These are phyloP conservation scores for Erythrophleum fordii DNA, from an alignment of 306 rosid genomes.

Conservation along the genomic window DNA sequence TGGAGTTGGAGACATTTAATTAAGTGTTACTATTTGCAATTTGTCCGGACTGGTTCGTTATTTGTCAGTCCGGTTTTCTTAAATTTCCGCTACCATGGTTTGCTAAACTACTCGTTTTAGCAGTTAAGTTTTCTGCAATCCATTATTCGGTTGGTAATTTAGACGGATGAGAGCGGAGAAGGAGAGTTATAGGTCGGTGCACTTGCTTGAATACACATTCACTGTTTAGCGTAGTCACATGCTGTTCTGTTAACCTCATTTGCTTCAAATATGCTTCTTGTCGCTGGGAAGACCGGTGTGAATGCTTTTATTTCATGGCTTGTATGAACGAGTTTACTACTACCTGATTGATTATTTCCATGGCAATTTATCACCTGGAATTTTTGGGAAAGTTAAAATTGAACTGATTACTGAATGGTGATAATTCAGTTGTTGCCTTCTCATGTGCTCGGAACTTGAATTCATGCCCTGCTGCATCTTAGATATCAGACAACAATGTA, in stretches of 20 bases:
- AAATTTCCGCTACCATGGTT: not conserved
- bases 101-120: not conserved
- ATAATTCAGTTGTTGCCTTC: slow-evolving; percentile 31
- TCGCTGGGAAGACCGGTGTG: not conserved
- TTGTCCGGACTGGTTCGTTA: slow-evolving; percentile 24
- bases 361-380: not conserved
- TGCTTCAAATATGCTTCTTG: not conserved
- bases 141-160: not conserved
- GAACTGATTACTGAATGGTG: not conserved
- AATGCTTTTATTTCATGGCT: not conserved
- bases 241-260: not conserved
- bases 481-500: slow-evolving; percentile 13
- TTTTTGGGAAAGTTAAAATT: not conserved
- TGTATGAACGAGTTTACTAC: not conserved
- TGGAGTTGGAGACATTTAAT: slow-evolving; percentile 26
- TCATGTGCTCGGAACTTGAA: not conserved
- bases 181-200: not conserved
- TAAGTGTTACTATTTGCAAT: slow-evolving; percentile 10
- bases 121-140: not conserved
- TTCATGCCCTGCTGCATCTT: not conserved
- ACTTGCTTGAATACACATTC: slow-evolving; percentile 6
- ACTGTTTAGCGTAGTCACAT: not conserved
- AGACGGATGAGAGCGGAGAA: not conserved
- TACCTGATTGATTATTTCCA: not conserved
- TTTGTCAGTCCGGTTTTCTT: slow-evolving; percentile 1